phyloP scores from a whole-genome alignment of 2,329 filamentous ascomycete species.

The Exophiala sp. region DNA sequence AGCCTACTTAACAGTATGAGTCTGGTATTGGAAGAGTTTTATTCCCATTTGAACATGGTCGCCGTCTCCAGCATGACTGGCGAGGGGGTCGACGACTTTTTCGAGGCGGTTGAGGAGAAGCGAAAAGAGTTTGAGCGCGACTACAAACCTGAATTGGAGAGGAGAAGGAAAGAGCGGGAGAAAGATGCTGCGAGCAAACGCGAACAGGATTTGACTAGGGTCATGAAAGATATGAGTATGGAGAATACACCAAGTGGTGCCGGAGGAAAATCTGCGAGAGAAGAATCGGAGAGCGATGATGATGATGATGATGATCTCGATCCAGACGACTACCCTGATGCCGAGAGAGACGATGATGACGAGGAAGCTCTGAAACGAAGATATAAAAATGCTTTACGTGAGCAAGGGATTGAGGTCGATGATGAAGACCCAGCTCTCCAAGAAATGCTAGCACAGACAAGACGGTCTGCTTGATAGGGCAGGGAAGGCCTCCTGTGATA shows the following conservation, averaged over 20 bases:
- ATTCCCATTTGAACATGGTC: slow-evolving; percentile 86
- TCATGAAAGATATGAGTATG: slow-evolving; percentile 89
- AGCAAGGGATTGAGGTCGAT: slow-evolving; percentile 41
- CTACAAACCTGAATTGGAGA: slow-evolving; percentile 87
- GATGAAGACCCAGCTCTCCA: slow-evolving; percentile 49
- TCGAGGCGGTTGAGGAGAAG: slow-evolving; percentile 80
- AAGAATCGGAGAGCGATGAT: slow-evolving; percentile 36
- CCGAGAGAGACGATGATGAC: slow-evolving; percentile 56
- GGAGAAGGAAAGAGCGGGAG: slow-evolving; percentile 67
- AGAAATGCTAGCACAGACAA: slow-evolving; percentile 18
- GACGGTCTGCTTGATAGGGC: slow-evolving; percentile 9
- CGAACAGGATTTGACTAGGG: slow-evolving; percentile 77
- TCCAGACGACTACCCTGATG: slow-evolving; percentile 45
- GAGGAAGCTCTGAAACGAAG: slow-evolving; percentile 64
- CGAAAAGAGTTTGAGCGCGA: slow-evolving; percentile 80
- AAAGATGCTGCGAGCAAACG: slow-evolving; percentile 64
- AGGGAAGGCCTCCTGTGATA: background rate
- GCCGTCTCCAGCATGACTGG: slow-evolving; percentile 91
- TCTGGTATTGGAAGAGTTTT: slow-evolving; percentile 94
- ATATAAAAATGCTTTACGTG: slow-evolving; percentile 68
- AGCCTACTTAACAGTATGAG: slow-evolving; percentile 96
- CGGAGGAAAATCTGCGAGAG: slow-evolving; percentile 41
- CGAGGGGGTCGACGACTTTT: slow-evolving; percentile 87
- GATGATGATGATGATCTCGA: slow-evolving; percentile 46
- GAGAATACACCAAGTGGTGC: slow-evolving; percentile 29